Base-by-base conservation (phyloP, 164 flowering plant genomes). In the Liriodendron chinense region DNA sequence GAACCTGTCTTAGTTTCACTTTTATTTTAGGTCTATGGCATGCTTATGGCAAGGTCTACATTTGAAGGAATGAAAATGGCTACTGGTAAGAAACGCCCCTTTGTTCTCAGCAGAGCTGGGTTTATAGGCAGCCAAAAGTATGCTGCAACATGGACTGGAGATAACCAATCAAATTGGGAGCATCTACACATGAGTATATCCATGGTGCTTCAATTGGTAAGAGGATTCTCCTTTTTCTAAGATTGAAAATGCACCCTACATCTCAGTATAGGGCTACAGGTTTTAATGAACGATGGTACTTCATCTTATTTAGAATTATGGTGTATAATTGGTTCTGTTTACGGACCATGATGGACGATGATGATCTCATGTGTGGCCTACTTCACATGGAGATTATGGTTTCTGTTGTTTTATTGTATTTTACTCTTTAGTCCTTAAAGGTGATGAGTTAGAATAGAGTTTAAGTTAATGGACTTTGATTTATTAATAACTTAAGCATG, bases 131-230 rank as follows among this genome's bases (percentile, higher is more conserved):
- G 93, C 85, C 99, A 95, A 80, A 87, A 92, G 75, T 92, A 91
- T 89, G 99, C 98, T 77, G 98, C 99, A 75, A 93, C 98, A 56
- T 95, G 99, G 99, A 93, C 98, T 20, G 99, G 99, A 23, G 99
- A 95, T 79, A 95, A 95, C 78, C 87, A 91, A 66, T 89, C 99
- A 64, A 91, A 79, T 43, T 95, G 98, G 99, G 96, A 95, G 82
- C 99, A 95, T 80, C 86, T 95, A 1, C 96, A 93, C 74, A 92
- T 95, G 97, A 90, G 94, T 75, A 82, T 95, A 74, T 78, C 98
- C 34, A 95, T 95, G 99, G 92, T 92, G 74, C 90, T 93, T 85
- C 94, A 92, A 79, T 79, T 95, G 93, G 98, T 93, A 86, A 87
- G 92, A 70, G 47, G 23, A n/a, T 47, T 23, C 21, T 47, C 71